phyloP scores from a whole-genome alignment of 129 eudicot genomes.

The Apium graveolens region DNA sequence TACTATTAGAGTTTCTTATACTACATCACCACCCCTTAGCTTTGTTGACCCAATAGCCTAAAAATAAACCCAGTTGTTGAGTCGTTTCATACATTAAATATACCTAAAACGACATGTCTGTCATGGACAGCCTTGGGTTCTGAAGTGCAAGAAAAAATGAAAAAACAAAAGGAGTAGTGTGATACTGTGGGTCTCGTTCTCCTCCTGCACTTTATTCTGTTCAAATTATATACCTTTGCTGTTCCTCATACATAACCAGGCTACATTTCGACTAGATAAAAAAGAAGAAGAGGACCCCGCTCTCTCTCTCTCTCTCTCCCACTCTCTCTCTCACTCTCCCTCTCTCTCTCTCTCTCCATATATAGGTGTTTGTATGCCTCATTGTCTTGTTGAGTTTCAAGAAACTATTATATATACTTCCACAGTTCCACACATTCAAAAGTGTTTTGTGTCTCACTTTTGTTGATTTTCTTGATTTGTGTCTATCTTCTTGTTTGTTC shows the following conservation, averaged over 20 bases:
- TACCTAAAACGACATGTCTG: constrained; percentile 28
- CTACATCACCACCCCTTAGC: not conserved
- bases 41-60: constrained; percentile 19
- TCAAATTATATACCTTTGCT: constrained; percentile 57
- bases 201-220: constrained; percentile 59
- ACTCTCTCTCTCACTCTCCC: constrained; percentile 22
- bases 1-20: not conserved
- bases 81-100: constrained; percentile 22
- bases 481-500: constrained; percentile 7
- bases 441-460: constrained; percentile 32
- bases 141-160: constrained; percentile 14
- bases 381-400: constrained; percentile 31
- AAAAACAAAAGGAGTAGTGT: constrained; percentile 8
- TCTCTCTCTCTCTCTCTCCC: constrained; percentile 24
- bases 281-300: constrained; percentile 19
- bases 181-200: not conserved
- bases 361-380: constrained; percentile 10
- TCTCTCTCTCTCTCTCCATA: constrained; percentile 17
- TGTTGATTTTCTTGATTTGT: constrained; percentile 22
- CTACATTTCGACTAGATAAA: constrained; percentile 4
- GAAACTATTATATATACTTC: constrained; percentile 24
- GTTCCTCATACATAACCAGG: constrained; percentile 42
- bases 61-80: not conserved
- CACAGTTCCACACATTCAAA: constrained; percentile 30
- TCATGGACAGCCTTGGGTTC: constrained; percentile 27